A percentile compares a stretch with the other conserved stretches of the same genome.
Evolutionary conservation across 768 basidiomycete genomes (phyloP).

Genomic region (Suillus placidus): DNA sequence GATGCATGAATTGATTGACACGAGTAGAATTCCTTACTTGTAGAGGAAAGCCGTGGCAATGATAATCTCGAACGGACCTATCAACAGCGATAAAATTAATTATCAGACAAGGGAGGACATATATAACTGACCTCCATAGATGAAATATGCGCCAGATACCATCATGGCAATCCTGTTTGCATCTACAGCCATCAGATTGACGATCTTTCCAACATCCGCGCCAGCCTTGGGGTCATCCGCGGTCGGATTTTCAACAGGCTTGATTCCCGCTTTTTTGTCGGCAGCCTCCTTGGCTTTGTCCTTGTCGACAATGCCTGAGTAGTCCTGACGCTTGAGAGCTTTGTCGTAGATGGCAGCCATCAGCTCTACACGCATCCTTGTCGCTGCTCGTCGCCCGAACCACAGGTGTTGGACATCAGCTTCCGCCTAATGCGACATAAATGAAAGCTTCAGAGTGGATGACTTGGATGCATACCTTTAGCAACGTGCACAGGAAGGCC

Average conservation of each 20-base stretch:
- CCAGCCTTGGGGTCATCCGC: constrained; percentile 64
- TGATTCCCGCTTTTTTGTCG: constrained; percentile 22
- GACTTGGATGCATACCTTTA: constrained; percentile 22
- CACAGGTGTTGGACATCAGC: constrained; percentile 78
- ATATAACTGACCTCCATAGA: constrained; percentile 59
- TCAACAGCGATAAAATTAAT: not conserved
- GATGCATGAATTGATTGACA: constrained; percentile 1
- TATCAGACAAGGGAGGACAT: not conserved
- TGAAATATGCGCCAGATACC: constrained; percentile 58
- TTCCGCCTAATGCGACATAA: constrained; percentile 44
- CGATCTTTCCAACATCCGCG: constrained; percentile 88
- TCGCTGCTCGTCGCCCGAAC: constrained; percentile 75
- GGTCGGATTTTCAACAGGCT: constrained; percentile 28
- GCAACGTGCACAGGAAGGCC: constrained; percentile 60
- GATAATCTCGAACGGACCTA: constrained; percentile 76
- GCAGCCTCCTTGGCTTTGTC: constrained; percentile 36
- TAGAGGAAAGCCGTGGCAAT: constrained; percentile 78
- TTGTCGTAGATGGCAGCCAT: constrained; percentile 92
- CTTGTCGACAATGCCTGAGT: constrained; percentile 71
- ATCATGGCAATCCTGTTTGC: constrained; percentile 63
- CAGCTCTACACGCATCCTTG: constrained; percentile 74
- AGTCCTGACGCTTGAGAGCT: constrained; percentile 80
- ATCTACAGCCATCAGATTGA: constrained; percentile 86
- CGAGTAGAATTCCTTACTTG: constrained; percentile 46
- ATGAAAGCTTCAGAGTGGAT: not conserved